phyloP scores from a whole-genome alignment of 1,139 yeast genomes.

The Zygosaccharomyces pseudobailii region DNA sequence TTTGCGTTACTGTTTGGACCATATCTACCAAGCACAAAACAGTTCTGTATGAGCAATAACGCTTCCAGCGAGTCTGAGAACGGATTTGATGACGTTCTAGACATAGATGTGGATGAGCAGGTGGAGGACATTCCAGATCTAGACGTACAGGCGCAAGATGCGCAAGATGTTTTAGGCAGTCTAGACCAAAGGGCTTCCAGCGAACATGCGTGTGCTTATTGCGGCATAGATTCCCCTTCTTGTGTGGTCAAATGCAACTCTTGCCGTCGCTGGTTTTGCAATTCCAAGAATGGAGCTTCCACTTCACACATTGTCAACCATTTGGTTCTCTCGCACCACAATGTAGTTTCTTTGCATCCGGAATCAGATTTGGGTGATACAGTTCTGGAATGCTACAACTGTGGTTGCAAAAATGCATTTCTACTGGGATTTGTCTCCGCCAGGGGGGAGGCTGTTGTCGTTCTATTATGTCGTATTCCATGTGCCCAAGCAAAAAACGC shows the following conservation, averaged over 20 bases:
- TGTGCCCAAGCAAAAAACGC: conserved; percentile 73
- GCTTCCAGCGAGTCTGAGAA: conserved; percentile 3
- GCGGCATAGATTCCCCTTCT: conserved; percentile 65
- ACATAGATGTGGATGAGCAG: conserved; percentile 2
- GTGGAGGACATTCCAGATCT: conserved; percentile 1
- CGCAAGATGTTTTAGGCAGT: conserved; percentile 2
- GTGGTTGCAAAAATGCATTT: conserved; percentile 80
- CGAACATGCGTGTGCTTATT: conserved; percentile 60
- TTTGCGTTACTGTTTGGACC: neutral
- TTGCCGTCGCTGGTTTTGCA: conserved; percentile 90
- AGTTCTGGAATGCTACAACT: conserved; percentile 80
- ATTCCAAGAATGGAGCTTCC: conserved; percentile 55
- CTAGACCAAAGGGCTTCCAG: conserved; percentile 15
- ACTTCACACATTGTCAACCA: conserved; percentile 86
- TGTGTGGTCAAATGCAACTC: conserved; percentile 72
- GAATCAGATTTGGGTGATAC: conserved; percentile 84
- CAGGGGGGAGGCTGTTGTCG: conserved; percentile 81
- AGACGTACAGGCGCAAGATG: conserved; percentile 5
- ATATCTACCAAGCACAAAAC: neutral
- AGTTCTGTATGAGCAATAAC: conserved; percentile 5
- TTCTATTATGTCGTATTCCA: conserved; percentile 80
- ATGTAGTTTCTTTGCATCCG: conserved; percentile 67
- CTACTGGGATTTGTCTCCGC: conserved; percentile 86
- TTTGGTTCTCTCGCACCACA: conserved; percentile 75
- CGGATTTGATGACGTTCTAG: conserved; percentile 3